phyloP scores from a whole-genome alignment of 2,329 filamentous ascomycete species.

The Nigrograna mackinnonii region DNA sequence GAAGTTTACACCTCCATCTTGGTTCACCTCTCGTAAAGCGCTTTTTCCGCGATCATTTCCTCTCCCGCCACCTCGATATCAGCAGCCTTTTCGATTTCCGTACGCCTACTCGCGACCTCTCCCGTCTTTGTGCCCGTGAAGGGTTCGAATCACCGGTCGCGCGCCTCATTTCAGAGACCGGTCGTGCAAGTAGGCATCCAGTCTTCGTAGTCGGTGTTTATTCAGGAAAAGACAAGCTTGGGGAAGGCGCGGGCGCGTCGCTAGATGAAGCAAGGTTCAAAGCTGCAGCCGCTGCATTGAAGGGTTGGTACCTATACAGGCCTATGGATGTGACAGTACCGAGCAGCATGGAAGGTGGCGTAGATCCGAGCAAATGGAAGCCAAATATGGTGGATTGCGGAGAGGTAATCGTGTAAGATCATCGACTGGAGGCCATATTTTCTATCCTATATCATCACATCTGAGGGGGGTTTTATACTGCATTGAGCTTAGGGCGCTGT shows the following conservation, averaged over 20 bases:
- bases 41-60: constrained; percentile 83
- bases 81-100: constrained; percentile 81
- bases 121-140: constrained; percentile 82
- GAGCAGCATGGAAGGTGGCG: constrained; percentile 48
- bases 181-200: constrained; percentile 78
- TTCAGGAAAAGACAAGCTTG: constrained; percentile 87
- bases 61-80: constrained; percentile 77
- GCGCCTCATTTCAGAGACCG: constrained; percentile 87
- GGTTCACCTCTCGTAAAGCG: constrained; percentile 77
- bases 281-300: constrained; percentile 83
- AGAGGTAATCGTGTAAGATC: constrained; percentile 54
- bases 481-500: too few relatives aligned
- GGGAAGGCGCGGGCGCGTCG: constrained; percentile 82
- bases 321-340: constrained; percentile 62
- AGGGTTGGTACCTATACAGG: constrained; percentile 96
- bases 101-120: constrained; percentile 81
- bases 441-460: too few relatives aligned
- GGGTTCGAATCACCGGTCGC: constrained; percentile 87
- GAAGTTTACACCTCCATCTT: constrained; percentile 82
- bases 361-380: constrained; percentile 49
- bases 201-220: constrained; percentile 95
- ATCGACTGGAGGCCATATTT: too few relatives aligned
- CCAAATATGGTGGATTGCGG: constrained; percentile 62
- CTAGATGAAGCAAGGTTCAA: constrained; percentile 76
- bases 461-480: too few relatives aligned